Percentiles rank a stretch among this genome's conserved stretches.
Conservation (phyloP, 1,284 basidiomycete species). For the Ganoderma lucidum region DNA sequence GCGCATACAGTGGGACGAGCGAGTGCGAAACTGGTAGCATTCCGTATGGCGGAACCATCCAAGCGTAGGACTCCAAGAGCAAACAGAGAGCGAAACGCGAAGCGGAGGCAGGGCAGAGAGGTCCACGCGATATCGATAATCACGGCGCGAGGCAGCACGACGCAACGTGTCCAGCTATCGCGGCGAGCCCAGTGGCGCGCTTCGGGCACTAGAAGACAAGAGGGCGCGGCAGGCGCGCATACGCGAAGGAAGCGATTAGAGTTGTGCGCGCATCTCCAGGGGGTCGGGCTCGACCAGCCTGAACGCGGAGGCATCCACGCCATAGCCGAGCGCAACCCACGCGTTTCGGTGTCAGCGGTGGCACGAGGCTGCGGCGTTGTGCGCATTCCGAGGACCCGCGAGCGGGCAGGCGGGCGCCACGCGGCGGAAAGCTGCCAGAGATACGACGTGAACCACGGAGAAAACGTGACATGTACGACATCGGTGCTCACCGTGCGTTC, state of each 20-base stretch:
- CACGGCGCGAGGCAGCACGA: slow-evolving; percentile 19
- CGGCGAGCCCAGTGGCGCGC: slow-evolving; percentile 21
- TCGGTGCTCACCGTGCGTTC: slow-evolving; percentile 21
- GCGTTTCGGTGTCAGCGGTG: slow-evolving; percentile 13
- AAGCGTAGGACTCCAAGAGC: neutral
- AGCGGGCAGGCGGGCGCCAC: slow-evolving; percentile 19
- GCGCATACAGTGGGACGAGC: slow-evolving; percentile 7
- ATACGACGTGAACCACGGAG: slow-evolving; percentile 13
- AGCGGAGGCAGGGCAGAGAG: slow-evolving; percentile 9
- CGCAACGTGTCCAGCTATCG: slow-evolving; percentile 29
- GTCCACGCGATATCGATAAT: slow-evolving; percentile 29
- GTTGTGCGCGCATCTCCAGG: slow-evolving; percentile 25
- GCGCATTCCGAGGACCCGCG: slow-evolving; percentile 18
- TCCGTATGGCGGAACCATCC: neutral
- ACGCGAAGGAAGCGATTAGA: slow-evolving; percentile 28
- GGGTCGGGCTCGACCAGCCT: slow-evolving; percentile 22
- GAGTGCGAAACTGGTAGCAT: neutral
- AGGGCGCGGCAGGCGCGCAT: slow-evolving; percentile 25
- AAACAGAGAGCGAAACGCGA: neutral
- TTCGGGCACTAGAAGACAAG: slow-evolving; percentile 22
- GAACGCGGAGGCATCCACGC: slow-evolving; percentile 15
- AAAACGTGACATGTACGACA: slow-evolving; percentile 25
- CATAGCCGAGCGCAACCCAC: slow-evolving; percentile 16
- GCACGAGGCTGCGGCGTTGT: slow-evolving; percentile 29
- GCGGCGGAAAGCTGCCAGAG: slow-evolving; percentile 22